Evolutionary conservation across 2,329 filamentous ascomycete genomes (phyloP), one percentile per base, ranked within the genome.

Genomic region (Rutstroemia sp.): DNA sequence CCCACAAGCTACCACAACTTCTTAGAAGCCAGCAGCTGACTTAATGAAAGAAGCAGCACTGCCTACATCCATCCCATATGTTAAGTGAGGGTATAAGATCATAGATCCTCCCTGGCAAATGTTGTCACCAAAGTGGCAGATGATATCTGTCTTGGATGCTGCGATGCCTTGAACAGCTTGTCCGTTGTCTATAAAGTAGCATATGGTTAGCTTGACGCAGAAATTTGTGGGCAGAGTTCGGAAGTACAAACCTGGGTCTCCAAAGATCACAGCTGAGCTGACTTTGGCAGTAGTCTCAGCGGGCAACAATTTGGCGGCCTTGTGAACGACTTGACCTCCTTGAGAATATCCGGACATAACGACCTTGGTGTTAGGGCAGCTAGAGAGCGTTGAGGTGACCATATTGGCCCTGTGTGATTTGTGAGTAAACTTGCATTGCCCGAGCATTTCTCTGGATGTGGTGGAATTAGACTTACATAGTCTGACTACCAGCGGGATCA

Each of bases 401-500:
- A 53, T 34, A 16, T 34, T 38, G 16, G 30, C 36, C 7, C 60
- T 60, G 5, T 51, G 56, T 25, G 47, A 25, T 1, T 57, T 51
- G 58, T 64, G 4, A 49, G 34, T 44, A 21, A 46, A 10, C 36
- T 5, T 36, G 25, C 38, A 14, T 30, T 30, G 27, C 10, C 27
- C 17, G 14, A 40, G 6, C 5, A 10, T 9, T 10, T 16, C 6
- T n/a, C 12, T 44, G 14, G 10, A 16, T 12, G 21, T 21, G 14
- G 6, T 21, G 17, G 25, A 42, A 19, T 16, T 38, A 21, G 48
- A 38, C 25, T n/a, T 40, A 48, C 75, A 80, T 78, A 55, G 66
- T 70, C 38, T 64, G 62, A 54, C 73, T 74, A 3, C 77, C 78
- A 4, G 54, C 64, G 5, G 62, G 58, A 57, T 77, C 76, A 1